Percentiles rank a stretch among this genome's conserved stretches.
Conservation (phyloP, 2,329 filamentous ascomycete species). For the Passalora sequoiae region DNA sequence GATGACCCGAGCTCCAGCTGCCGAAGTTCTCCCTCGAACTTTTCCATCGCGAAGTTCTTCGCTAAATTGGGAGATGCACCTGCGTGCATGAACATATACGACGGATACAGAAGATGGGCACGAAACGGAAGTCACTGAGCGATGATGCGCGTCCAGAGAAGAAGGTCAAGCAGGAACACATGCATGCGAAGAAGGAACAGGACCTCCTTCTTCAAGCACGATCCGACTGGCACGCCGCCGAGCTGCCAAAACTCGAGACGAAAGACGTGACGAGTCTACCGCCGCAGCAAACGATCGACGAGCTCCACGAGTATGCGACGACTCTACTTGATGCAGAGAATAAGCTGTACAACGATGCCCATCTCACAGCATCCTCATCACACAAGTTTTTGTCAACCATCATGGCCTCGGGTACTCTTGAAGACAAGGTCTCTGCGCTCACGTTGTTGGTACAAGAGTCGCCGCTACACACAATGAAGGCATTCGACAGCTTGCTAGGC, state of each 20-base stretch:
- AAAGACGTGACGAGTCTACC: constrained; percentile 43
- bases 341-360: constrained; percentile 63
- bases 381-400: constrained; percentile 96
- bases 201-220: constrained; percentile 49
- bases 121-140: constrained; percentile 33
- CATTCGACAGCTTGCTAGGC: constrained; percentile 75
- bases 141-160: constrained; percentile 28
- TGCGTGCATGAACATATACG: too few relatives aligned
- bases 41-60: too few relatives aligned
- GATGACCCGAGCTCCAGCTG: too few relatives aligned
- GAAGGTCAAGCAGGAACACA: constrained; percentile 27
- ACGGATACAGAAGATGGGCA: constrained; percentile 34
- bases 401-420: constrained; percentile 92
- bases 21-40: background rate
- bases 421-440: constrained; percentile 92
- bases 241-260: constrained; percentile 50
- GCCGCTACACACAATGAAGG: constrained; percentile 84
- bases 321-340: constrained; percentile 73
- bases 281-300: constrained; percentile 51
- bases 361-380: constrained; percentile 74
- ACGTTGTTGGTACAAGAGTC: constrained; percentile 95
- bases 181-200: constrained; percentile 15
- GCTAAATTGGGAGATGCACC: too few relatives aligned
- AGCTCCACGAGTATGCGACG: constrained; percentile 65
- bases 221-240: constrained; percentile 62